Base-by-base conservation (phyloP, 208 protist species). In the Polymyxa betae region DNA sequence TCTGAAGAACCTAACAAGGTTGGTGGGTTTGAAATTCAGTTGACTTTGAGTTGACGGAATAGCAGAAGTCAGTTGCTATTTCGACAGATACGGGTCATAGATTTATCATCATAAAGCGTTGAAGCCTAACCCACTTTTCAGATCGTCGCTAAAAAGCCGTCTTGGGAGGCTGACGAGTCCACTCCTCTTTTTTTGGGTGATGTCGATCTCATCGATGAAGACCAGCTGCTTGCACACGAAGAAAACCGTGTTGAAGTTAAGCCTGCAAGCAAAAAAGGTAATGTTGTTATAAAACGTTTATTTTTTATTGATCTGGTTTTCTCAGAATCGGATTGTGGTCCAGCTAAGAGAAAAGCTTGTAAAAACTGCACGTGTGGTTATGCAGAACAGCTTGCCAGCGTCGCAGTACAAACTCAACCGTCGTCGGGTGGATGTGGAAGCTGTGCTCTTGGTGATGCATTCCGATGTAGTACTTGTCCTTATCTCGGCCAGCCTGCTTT, bases 401-500 rank as follows among this genome's bases (percentile, higher is more conserved):
- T n/a, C 38, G 88, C 0, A 0, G 52, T 32, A 45, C 0, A 1
- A 0, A 35, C 0, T 32, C 32, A 40, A 0, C 88, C 78, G 32
- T 41, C 82, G 0, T 78, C 91, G n/a, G 91, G 89, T 0, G 77
- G 72, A 16, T 93, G 92, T 66, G 92, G 92, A 38, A 92, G 78
- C 45, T 93, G 92, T 66, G 43, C 45, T 0, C 87, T 92, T 12
- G 92, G 92, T 32, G 92, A 93, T 72, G 92, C 92, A 20, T 93
- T 92, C 38, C 89, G 92, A 5, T 93, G 92, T 89, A 90, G 60
- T 20, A 89, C 38, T 0, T 93, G 92, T 88, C 92, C 92, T 20
- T 92, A 93, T 38, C 90, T 88, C 0, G 92, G 92, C 72, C 91
- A 89, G 88, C 92, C 92, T 29, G 90, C 92, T 16, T 93, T 92